Base-by-base conservation (phyloP, 495 filamentous ascomycete genomes). In the Evernia prunastri region DNA sequence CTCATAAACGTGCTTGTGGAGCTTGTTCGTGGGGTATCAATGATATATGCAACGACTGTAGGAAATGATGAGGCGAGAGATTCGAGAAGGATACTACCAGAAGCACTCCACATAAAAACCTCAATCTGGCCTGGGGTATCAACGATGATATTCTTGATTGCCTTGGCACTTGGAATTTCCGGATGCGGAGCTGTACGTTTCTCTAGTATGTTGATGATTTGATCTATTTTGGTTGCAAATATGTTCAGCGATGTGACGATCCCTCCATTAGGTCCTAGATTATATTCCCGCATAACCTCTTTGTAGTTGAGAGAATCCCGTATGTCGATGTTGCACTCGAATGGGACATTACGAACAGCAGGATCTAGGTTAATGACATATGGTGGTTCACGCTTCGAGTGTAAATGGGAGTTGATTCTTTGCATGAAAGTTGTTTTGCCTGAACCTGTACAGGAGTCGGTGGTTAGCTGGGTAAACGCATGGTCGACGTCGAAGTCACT, bases 391-490 rank as follows among this genome's bases (percentile, higher is more conserved):
- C 83, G 82, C 70, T 89, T 80, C 15, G 82, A 80, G 71, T 97
- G 91, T 6, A 97, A 86, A 70, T 98, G 81, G 2, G 93, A 86
- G 72, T 95, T 96, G 70, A 97, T 93, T 69, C 94, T 84, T 71
- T 97, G 94, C 91, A 97, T 96, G 74, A 98, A 97, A 0, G 94
- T 97, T 4, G 93, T 97, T 79, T 98, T 98, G 69, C 94, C 95
- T 6, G 91, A 96, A 66, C 93, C 90, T 89, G 56, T 27, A 43
- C 49, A 33, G 40, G 43, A 39, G 25, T n/a, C 25, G 11, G 15
- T 27, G 27, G 39, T 64, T 29, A 64, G 56, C 25, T 56, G 1
- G 8, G n/a, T 45, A 17, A 37, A 3, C 25, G 12, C 42, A 23
- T 25, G 33, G 56, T 42, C n/a, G 33, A 29, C 15, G 40, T 20